Evolutionary conservation across 495 filamentous ascomycete genomes (phyloP).

Genomic region (Annulohypoxylon maeteangense): DNA sequence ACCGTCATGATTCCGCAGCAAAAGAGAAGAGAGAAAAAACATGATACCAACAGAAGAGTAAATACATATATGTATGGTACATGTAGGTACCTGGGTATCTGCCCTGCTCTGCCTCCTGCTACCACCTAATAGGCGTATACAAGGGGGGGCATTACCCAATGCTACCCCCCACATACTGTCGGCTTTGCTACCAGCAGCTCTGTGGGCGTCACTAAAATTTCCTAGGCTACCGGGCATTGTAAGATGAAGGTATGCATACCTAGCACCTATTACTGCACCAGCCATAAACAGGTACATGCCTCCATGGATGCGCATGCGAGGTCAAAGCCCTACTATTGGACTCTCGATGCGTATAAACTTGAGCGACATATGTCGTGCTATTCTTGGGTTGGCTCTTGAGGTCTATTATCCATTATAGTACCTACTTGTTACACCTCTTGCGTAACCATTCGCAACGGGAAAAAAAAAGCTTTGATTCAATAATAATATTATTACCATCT

Average conservation of each 20-base stretch:
- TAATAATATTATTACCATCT: neutral
- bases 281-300: conserved; percentile 12
- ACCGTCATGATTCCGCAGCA: conserved; percentile 29
- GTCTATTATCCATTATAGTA: conserved; percentile 4
- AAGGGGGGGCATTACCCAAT: conserved; percentile 31
- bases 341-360: conserved; percentile 14
- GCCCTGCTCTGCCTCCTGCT: conserved; percentile 30
- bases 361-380: conserved; percentile 39
- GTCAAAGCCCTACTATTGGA: conserved; percentile 28
- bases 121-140: conserved; percentile 15
- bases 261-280: no score
- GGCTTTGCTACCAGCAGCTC: neutral
- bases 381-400: conserved; percentile 24
- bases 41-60: conserved; percentile 1
- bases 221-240: conserved; percentile 19
- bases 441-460: conserved; percentile 27
- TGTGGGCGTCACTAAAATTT: conserved; percentile 11
- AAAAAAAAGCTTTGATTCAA: conserved; percentile 5
- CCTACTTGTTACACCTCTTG: conserved; percentile 21
- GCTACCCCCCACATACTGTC: conserved; percentile 34
- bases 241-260: conserved; percentile 8
- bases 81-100: neutral
- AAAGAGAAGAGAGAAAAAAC: neutral
- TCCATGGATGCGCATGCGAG: conserved; percentile 21
- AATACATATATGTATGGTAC: neutral